Base-by-base conservation (phyloP, 805 yeast species). In the Starmerella kuoi region DNA sequence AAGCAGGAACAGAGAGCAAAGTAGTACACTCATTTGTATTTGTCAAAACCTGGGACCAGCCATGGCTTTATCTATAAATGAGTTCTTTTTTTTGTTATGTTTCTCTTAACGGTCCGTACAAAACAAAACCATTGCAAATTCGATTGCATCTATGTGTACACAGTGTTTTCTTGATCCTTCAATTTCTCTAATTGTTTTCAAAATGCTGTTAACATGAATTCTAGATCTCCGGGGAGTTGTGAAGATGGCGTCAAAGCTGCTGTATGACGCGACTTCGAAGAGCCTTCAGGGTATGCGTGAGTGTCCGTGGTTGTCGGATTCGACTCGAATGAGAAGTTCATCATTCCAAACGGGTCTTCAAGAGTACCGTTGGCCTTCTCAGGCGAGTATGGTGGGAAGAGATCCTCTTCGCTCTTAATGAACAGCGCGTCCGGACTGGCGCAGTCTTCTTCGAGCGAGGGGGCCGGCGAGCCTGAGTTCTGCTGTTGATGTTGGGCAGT, bases 181-280 rank as follows among this genome's bases (percentile, higher is more conserved):
- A n/a, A n/a, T n/a, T n/a, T n/a, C n/a, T n/a, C n/a, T n/a, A n/a
- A n/a, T n/a, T n/a, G n/a, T n/a, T n/a, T n/a, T n/a, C n/a, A n/a
- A n/a, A n/a, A n/a, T n/a, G n/a, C n/a, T n/a, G n/a, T n/a, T n/a
- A n/a, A n/a, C n/a, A n/a, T n/a, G n/a, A n/a, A n/a, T n/a, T 25
- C 14, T 14, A 25, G 28, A 11, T 25, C 28, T 14, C 14, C 28
- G 14, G 28, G 28, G 28, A 25, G 28, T 25, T 25, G 28, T n/a
- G n/a, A 37, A 38, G 34, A 38, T 6, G 39, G 44, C 58, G 54
- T 44, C 58, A 54, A 46, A 51, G 26, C 58, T 48, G 58, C 58
- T 53, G 58, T 51, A 52, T 54, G 58, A 51, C 55, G 58, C 58
- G 58, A 42, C 55, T 54, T 54, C 49, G 54, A 50, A 38, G 48